These are phyloP conservation scores for Trichoderma oligosporum DNA, from an alignment of 2,329 filamentous ascomycete species.

Conservation along the genomic window DNA sequence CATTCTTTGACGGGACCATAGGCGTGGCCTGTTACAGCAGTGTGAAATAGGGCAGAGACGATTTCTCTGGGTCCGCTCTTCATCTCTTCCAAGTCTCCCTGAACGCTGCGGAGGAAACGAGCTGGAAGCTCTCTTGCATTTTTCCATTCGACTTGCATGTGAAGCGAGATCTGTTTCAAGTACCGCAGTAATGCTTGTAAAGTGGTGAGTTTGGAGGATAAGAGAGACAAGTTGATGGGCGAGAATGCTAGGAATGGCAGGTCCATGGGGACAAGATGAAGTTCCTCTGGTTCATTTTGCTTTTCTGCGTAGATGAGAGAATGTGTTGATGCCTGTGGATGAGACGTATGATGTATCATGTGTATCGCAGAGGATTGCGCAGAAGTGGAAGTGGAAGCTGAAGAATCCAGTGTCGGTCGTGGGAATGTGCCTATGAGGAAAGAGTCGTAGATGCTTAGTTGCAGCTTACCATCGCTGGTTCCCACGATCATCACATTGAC, in stretches of 20 bases:
- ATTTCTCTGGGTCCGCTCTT: conserved; percentile 58
- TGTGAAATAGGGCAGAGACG: conserved; percentile 74
- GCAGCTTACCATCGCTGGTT: conserved; percentile 65
- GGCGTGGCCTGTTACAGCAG: conserved; percentile 79
- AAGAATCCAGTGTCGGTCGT: conserved; percentile 39
- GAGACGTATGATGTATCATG: conserved; percentile 62
- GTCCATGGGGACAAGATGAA: conserved; percentile 69
- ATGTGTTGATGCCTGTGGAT: conserved; percentile 72
- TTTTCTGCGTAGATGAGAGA: conserved; percentile 57
- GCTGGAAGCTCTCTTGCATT: conserved; percentile 73
- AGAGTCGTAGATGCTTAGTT: conserved; percentile 81
- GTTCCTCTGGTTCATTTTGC: conserved; percentile 30
- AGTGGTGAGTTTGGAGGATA: conserved; percentile 83
- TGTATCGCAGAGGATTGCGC: conserved; percentile 24
- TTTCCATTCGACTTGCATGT: conserved; percentile 79
- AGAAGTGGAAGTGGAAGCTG: conserved; percentile 11
- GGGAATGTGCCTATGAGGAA: conserved; percentile 70
- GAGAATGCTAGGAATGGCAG: conserved; percentile 77
- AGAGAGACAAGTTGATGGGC: conserved; percentile 74
- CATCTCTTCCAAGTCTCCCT: conserved; percentile 64
- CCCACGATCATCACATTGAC: conserved; percentile 77
- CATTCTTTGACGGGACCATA: conserved; percentile 76
- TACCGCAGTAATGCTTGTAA: conserved; percentile 85
- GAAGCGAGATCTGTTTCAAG: conserved; percentile 71
- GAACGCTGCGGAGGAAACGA: conserved; percentile 73